Conservation (phyloP, 2,329 filamentous ascomycete species). For the Sordariomycetes sp. region DNA sequence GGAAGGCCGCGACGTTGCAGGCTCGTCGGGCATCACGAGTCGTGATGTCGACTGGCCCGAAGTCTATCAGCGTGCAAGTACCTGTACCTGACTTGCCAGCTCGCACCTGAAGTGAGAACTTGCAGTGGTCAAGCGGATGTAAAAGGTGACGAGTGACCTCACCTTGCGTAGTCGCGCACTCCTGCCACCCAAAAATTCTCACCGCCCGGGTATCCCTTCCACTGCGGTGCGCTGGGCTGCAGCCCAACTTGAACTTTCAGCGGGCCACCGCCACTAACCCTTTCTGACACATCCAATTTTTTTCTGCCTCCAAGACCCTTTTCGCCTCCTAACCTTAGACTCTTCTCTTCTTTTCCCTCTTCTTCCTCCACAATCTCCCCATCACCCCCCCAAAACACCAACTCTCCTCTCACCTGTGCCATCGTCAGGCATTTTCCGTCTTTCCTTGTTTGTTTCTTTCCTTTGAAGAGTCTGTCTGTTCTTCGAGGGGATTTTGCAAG, state of each 20-base stretch:
- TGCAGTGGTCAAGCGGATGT: background rate
- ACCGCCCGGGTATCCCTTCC: no score
- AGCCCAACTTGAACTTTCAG: background rate
- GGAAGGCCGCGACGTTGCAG: no score
- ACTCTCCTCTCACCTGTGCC: conserved; percentile 17
- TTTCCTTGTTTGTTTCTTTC: conserved; percentile 27
- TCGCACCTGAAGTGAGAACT: background rate
- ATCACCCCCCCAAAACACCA: conserved; percentile 18
- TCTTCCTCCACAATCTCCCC: conserved; percentile 23
- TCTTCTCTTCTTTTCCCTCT: conserved; percentile 17
- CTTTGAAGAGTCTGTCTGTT: conserved; percentile 36
- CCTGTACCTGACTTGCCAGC: no score
- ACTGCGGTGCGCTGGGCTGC: no score
- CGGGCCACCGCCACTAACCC: conserved; percentile 8
- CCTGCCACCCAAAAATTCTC: conserved; percentile 4
- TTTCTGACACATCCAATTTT: conserved; percentile 7
- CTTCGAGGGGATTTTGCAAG: conserved; percentile 20
- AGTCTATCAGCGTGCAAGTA: no score
- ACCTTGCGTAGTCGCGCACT: background rate
- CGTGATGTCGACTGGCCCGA: no score
- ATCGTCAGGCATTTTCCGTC: conserved; percentile 18
- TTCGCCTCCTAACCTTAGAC: conserved; percentile 11
- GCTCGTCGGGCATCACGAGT: conserved; percentile 3
- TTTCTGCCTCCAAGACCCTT: conserved; percentile 6
- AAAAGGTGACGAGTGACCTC: background rate